Evolutionary conservation across 345 rosid genomes (phyloP).

Genomic region (Syzygium aqueum): DNA sequence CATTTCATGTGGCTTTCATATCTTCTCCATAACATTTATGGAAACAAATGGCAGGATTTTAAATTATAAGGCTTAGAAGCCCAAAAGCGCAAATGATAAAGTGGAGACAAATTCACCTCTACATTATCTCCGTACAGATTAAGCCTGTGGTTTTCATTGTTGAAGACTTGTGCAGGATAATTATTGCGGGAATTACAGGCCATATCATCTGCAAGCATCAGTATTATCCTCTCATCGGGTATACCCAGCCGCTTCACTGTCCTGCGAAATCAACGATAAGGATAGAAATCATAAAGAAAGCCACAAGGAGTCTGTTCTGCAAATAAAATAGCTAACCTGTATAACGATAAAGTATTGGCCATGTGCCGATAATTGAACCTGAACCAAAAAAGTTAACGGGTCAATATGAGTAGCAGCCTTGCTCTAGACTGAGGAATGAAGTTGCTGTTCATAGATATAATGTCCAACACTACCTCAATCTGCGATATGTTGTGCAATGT

Average conservation of each 20-base stretch:
- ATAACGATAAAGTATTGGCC: constrained; percentile 93
- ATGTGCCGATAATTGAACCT: constrained; percentile 98
- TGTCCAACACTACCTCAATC: background rate
- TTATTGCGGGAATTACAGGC: constrained; percentile 94
- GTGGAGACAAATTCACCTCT: constrained; percentile 44
- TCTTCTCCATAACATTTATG: background rate
- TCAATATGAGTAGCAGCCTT: background rate
- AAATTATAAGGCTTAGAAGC: background rate
- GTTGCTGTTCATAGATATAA: background rate
- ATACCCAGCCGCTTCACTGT: constrained; percentile 94
- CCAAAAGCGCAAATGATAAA: background rate
- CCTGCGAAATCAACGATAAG: constrained; percentile 31
- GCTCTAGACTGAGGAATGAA: background rate
- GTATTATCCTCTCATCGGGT: constrained; percentile 91
- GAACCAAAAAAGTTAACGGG: constrained; percentile 8
- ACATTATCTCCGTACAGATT: constrained; percentile 98
- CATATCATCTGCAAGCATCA: constrained; percentile 99
- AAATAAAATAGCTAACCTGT: constrained; percentile 38
- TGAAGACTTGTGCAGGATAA: constrained; percentile 95
- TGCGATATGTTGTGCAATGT: background rate
- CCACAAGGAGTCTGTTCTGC: background rate
- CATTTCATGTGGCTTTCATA: background rate
- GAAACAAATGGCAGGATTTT: background rate
- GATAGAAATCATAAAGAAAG: background rate
- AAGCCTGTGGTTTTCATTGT: constrained; percentile 89